Conservation (phyloP, 2,329 filamentous ascomycete species). For the Fusarium sp. region DNA sequence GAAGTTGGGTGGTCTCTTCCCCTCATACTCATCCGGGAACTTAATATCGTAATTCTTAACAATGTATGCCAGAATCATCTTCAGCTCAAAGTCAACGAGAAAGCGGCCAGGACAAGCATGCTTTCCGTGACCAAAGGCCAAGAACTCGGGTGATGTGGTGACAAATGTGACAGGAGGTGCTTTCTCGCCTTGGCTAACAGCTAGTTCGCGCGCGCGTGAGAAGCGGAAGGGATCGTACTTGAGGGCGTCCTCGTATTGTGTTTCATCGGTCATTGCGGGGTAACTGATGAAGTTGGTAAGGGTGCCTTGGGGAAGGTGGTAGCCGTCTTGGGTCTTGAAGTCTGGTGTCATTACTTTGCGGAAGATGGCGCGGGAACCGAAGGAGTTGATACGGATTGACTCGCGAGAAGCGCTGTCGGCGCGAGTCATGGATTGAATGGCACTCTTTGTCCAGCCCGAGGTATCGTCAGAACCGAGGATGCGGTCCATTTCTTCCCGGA, state of each 20-base stretch:
- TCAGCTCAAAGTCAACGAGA: constrained; percentile 48
- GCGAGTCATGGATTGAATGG: constrained; percentile 51
- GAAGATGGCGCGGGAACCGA: constrained; percentile 45
- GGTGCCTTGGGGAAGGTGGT: constrained; percentile 48
- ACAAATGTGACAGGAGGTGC: constrained; percentile 26
- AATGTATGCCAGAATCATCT: constrained; percentile 46
- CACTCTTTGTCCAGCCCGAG: constrained; percentile 53
- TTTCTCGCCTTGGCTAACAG: constrained; percentile 24
- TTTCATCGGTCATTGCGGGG: constrained; percentile 47
- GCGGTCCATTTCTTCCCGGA: constrained; percentile 53
- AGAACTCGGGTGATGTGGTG: constrained; percentile 40
- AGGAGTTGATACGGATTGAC: constrained; percentile 53
- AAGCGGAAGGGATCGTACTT: constrained; percentile 58
- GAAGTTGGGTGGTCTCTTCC: constrained; percentile 32
- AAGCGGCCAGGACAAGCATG: constrained; percentile 50
- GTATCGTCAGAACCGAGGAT: constrained; percentile 44
- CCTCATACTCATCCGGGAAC: constrained; percentile 36
- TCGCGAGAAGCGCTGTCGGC: constrained; percentile 58
- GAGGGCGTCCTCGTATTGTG: constrained; percentile 48
- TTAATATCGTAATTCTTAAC: constrained; percentile 37
- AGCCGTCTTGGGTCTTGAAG: constrained; percentile 49
- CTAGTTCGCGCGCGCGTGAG: constrained; percentile 49
- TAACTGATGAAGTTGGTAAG: constrained; percentile 49
- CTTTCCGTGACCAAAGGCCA: constrained; percentile 52
- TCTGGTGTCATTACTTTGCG: constrained; percentile 47